A percentile compares a stretch with the other conserved stretches of the same genome.
phyloP scores from a whole-genome alignment of 331 rosid genomes.

The Rosa hybrid region DNA sequence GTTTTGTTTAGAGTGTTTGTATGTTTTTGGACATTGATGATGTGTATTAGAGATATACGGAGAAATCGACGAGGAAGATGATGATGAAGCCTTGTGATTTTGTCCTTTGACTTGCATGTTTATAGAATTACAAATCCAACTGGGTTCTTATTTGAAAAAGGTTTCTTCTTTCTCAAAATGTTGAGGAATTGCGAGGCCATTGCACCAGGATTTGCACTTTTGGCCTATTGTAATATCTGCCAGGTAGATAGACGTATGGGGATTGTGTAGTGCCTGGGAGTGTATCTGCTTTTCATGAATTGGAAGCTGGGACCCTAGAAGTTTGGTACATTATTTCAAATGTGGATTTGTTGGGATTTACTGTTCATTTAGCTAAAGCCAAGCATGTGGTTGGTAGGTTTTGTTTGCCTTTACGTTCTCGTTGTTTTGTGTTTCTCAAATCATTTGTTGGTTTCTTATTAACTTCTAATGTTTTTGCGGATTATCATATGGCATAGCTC shows the following conservation, averaged over 20 bases:
- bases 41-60: neutral
- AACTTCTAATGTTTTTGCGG: neutral
- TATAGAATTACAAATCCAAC: neutral
- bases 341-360: neutral
- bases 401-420: neutral
- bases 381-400: neutral
- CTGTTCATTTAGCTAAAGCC: neutral
- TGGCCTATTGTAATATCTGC: neutral
- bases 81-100: neutral
- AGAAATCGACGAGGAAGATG: neutral
- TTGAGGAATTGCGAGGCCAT: neutral
- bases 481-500: neutral
- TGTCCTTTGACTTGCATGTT: neutral
- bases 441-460: neutral
- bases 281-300: neutral
- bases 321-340: slow-evolving; percentile 2
- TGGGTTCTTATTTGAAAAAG: neutral
- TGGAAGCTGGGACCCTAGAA: slow-evolving; percentile 17
- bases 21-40: neutral
- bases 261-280: neutral
- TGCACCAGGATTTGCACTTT: neutral
- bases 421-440: neutral
- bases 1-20: neutral
- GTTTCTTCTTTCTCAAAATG: neutral
- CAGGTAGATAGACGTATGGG: neutral